phyloP scores from a whole-genome alignment of 2,329 filamentous ascomycete genomes.

The Myrmaecium sp. region DNA sequence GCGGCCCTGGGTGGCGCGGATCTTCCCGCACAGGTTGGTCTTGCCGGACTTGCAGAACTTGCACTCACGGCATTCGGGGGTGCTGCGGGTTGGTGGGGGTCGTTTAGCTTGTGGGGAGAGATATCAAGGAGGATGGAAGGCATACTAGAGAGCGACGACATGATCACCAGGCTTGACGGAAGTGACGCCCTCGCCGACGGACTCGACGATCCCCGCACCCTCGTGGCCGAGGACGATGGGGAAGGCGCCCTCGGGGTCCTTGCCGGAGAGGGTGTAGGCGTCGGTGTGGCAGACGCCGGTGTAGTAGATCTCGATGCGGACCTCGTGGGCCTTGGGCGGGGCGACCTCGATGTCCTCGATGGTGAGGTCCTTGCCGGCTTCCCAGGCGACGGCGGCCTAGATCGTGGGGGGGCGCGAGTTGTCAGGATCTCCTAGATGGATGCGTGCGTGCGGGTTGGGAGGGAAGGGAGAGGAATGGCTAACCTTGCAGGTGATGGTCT shows the following conservation, averaged over 20 bases:
- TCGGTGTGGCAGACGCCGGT: conserved; percentile 94
- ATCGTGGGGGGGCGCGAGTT: too few species aligned
- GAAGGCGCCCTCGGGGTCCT: conserved; percentile 67
- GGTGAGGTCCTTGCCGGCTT: conserved; percentile 73
- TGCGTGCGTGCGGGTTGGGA: neutral
- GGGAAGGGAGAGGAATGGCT: conserved; percentile 63
- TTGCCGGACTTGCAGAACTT: conserved; percentile 99
- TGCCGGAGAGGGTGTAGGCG: conserved; percentile 56
- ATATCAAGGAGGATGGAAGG: conserved; percentile 3
- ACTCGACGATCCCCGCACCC: conserved; percentile 26
- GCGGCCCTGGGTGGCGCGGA: conserved; percentile 86
- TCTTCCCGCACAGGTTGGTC: conserved; percentile 98
- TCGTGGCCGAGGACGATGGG: conserved; percentile 26
- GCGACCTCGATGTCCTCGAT: conserved; percentile 88
- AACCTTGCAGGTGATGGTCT: conserved; percentile 92
- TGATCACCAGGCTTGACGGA: conserved; percentile 88
- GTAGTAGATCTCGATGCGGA: conserved; percentile 92
- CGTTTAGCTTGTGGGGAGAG: neutral
- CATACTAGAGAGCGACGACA: conserved; percentile 37
- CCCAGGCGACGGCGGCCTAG: conserved; percentile 89
- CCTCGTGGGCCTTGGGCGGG: conserved; percentile 79
- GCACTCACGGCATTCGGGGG: conserved; percentile 91
- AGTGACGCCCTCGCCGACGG: conserved; percentile 80
- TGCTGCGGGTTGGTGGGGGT: conserved; percentile 42
- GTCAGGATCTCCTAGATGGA: conserved; percentile 7